Base-by-base conservation (phyloP, 164 flowering plant species). In the Vitis rotundifolia region DNA sequence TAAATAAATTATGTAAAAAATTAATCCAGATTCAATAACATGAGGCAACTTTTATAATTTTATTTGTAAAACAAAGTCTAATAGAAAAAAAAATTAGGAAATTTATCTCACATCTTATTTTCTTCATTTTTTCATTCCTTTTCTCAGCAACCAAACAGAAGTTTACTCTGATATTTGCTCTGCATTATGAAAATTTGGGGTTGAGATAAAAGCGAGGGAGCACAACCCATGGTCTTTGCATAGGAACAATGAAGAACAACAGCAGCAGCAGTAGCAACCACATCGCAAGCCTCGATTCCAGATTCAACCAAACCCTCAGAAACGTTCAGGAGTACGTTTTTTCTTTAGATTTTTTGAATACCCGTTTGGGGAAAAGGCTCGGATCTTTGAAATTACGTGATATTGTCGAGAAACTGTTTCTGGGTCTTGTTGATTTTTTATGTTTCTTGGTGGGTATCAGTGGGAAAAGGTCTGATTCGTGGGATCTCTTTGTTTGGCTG, bases 221-320 rank as follows among this genome's bases (percentile, higher is more conserved):
- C 44, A 37, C 44, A 37, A 37, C 5, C 44, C 44, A 37, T 68
- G 76, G 59, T 71, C 65, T 19, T 29, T 63, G 73, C 28, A 52
- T 66, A 68, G 69, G 31, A 69, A 70, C 70, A 59, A 78, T 75
- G 80, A 86, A 67, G 75, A 67, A 51, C 69, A 53, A 61, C 71
- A 66, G 37, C 15, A 79, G 63, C 75, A 70, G n/a, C 74, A 73
- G 68, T 65, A 69, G 10, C 73, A 48, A 28, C 53, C 49, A 37
- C 52, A 22, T 56, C 56, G 3, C 74, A 6, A 79, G 53, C 75
- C 80, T 82, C 15, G 97, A 91, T 80, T 89, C 89, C 69, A 81
- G 97, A 78, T 89, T 91, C 85, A 89, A 83, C 37, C 97, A 88
- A 67, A 91, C 97, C 72, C 94, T 91, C 76, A 78, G 88, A 66